phyloP scores from a whole-genome alignment of 1,284 basidiomycete species.

The Cutaneotrichosporon cavernicola region DNA sequence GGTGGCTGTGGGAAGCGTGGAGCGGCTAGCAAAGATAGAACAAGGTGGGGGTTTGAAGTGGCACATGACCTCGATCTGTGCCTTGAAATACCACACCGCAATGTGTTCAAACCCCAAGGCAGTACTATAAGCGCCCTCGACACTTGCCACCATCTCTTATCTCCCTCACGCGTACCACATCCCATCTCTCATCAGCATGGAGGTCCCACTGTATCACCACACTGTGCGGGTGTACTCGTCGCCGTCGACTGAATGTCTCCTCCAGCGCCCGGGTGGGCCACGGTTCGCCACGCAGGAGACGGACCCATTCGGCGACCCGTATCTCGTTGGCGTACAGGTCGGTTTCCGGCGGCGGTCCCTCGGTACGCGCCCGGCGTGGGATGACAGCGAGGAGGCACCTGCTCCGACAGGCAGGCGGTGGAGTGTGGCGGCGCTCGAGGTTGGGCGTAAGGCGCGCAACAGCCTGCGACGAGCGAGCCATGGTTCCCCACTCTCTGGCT shows the following conservation, averaged over 20 bases:
- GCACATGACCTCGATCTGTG: no score
- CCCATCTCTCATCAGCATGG: background rate
- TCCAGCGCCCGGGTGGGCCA: background rate
- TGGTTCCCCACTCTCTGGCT: background rate
- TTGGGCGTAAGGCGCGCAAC: background rate
- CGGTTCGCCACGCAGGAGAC: slow-evolving; percentile 5
- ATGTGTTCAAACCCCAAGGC: no score
- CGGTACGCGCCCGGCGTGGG: background rate
- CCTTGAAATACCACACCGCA: no score
- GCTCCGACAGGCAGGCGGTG: background rate
- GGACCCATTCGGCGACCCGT: slow-evolving; percentile 5
- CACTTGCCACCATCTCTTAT: background rate
- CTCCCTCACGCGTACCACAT: background rate
- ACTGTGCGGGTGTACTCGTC: background rate
- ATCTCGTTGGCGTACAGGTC: slow-evolving; percentile 6
- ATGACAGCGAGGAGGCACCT: background rate
- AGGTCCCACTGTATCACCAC: background rate
- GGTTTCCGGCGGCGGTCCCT: slow-evolving; percentile 6
- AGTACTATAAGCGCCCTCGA: no score
- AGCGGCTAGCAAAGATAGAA: no score
- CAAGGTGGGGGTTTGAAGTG: no score
- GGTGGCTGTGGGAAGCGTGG: no score
- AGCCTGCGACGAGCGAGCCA: background rate
- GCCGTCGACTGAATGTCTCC: slow-evolving; percentile 1
- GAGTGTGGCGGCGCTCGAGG: background rate